phyloP scores from a whole-genome alignment of 2,329 filamentous ascomycete genomes.

The Amauroascus niger region DNA sequence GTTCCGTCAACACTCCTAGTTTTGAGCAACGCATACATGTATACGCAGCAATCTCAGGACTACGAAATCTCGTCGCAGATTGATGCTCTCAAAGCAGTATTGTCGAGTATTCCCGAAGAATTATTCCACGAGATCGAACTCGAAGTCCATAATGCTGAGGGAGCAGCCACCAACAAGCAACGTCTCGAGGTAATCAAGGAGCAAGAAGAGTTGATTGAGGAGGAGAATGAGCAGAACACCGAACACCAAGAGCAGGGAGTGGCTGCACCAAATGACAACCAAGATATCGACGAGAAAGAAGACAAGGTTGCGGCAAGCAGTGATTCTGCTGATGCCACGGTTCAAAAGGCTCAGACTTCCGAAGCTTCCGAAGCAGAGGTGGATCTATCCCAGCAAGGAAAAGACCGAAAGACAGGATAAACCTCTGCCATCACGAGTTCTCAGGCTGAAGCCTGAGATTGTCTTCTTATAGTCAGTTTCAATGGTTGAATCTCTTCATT shows the following conservation, averaged over 20 bases:
- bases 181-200: constrained; percentile 96
- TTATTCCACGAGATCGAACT: constrained; percentile 99
- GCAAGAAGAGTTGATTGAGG: constrained; percentile 94
- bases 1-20: constrained; percentile 95
- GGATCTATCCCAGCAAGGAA: constrained; percentile 17
- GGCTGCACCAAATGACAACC: constrained; percentile 68
- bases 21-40: constrained; percentile 95
- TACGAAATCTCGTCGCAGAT: constrained; percentile 79
- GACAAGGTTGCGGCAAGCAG: constrained; percentile 18
- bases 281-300: constrained; percentile 92
- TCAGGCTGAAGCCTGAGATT: neutral
- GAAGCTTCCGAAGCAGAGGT: constrained; percentile 36
- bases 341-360: constrained; percentile 47
- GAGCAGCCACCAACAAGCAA: constrained; percentile 97
- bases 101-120: constrained; percentile 93
- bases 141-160: constrained; percentile 92
- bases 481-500: neutral
- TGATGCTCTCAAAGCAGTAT: constrained; percentile 80
- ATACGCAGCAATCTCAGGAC: constrained; percentile 65
- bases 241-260: constrained; percentile 66
- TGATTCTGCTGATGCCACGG: constrained; percentile 32
- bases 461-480: neutral
- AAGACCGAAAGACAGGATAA: constrained; percentile 24
- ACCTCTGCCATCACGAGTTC: neutral
- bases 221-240: constrained; percentile 88